Evolutionary conservation across 2,329 filamentous ascomycete species (phyloP).

Genomic region (Botrytis pseudocinerea): DNA sequence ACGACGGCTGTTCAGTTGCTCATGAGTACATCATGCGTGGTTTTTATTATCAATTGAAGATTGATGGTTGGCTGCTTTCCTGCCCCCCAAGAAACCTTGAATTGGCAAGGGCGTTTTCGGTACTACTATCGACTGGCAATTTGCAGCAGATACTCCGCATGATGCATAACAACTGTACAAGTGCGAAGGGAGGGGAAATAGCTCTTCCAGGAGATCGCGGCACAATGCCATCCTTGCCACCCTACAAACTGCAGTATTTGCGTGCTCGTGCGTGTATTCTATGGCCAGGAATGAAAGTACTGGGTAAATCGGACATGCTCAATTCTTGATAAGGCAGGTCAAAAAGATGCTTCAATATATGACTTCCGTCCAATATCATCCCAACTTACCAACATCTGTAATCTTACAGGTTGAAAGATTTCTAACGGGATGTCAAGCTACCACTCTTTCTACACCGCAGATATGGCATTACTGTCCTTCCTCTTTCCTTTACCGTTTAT

Average conservation of each 20-base stretch:
- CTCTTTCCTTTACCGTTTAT: background rate
- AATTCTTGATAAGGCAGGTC: slow-evolving; percentile 15
- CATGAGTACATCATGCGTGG: background rate
- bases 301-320: slow-evolving; percentile 26
- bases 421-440: background rate
- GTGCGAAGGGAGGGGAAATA: background rate
- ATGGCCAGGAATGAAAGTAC: slow-evolving; percentile 29
- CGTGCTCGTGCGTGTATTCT: slow-evolving; percentile 31
- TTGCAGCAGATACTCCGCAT: background rate
- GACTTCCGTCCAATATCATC: background rate
- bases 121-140: background rate
- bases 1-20: background rate
- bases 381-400: background rate
- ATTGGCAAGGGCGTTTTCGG: background rate
- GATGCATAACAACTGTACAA: background rate
- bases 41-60: background rate
- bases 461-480: background rate
- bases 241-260: background rate
- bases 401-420: background rate
- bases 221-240: background rate
- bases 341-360: background rate
- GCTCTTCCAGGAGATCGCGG: background rate
- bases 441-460: background rate
- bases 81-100: background rate
- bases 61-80: background rate